Evolutionary conservation across 305 asterid genomes (phyloP).

Genomic region (Fraxinus floribunda): DNA sequence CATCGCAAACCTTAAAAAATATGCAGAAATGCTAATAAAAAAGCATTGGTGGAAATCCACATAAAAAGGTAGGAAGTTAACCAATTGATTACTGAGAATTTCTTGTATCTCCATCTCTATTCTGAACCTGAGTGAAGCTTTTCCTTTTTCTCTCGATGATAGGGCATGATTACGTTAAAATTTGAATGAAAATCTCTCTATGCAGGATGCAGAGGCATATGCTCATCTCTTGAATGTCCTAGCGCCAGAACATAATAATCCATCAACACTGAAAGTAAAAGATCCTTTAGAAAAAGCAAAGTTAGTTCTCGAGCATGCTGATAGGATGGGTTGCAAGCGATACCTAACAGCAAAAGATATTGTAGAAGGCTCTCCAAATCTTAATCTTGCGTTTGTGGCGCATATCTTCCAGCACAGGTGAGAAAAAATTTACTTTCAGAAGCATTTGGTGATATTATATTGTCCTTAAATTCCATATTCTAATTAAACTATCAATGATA

Average conservation of each 20-base stretch:
- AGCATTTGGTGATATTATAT: neutral
- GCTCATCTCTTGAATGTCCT: slow-evolving; percentile 84
- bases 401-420: slow-evolving; percentile 96
- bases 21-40: neutral
- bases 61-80: neutral
- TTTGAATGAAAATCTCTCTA: slow-evolving; percentile 15
- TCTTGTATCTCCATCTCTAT: neutral
- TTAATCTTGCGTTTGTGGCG: slow-evolving; percentile 97
- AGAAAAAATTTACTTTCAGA: slow-evolving; percentile 34
- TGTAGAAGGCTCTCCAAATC: slow-evolving; percentile 92
- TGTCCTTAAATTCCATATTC: neutral
- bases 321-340: slow-evolving; percentile 95
- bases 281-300: slow-evolving; percentile 76
- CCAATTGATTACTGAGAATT: neutral
- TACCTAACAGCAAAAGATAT: slow-evolving; percentile 93
- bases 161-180: neutral
- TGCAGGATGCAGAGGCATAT: slow-evolving; percentile 97
- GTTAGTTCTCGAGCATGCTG: slow-evolving; percentile 90
- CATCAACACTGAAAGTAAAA: slow-evolving; percentile 60
- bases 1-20: neutral
- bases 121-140: neutral
- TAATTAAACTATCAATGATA: neutral
- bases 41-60: neutral
- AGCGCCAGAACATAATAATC: slow-evolving; percentile 83
- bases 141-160: neutral